phyloP scores from a whole-genome alignment of 1,284 basidiomycete species.

The Malassezia yamatoensis region DNA sequence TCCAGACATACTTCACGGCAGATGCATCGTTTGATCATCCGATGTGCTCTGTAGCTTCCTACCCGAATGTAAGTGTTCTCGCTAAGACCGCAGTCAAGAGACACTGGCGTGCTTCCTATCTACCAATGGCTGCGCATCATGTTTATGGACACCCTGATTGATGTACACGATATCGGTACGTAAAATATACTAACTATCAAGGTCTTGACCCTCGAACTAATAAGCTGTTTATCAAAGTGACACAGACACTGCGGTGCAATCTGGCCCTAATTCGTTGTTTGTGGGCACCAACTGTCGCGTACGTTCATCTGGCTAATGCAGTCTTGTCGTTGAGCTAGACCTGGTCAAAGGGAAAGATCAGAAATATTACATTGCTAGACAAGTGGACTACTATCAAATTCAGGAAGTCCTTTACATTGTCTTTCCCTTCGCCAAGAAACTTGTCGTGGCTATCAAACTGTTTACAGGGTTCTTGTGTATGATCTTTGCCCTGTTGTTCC shows the following conservation, averaged over 20 bases:
- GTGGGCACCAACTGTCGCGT: conserved; percentile 1
- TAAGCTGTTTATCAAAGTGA: conserved; percentile 18
- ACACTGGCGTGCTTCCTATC: conserved; percentile 38
- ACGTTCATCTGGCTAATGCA: not conserved
- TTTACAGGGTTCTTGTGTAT: conserved; percentile 7
- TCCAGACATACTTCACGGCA: conserved; percentile 35
- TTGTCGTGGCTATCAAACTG: conserved; percentile 3
- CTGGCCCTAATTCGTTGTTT: conserved; percentile 2
- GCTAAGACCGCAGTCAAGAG: conserved; percentile 22
- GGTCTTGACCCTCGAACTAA: conserved; percentile 25
- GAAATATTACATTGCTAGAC: conserved; percentile 40
- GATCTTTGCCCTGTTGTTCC: conserved; percentile 9
- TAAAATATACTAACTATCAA: conserved; percentile 6
- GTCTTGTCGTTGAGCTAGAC: conserved; percentile 32
- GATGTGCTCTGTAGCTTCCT: conserved; percentile 33
- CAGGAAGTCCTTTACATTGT: conserved; percentile 5
- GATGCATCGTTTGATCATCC: conserved; percentile 44
- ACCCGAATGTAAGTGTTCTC: conserved; percentile 22
- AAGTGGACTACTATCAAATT: conserved; percentile 34
- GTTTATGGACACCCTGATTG: conserved; percentile 29
- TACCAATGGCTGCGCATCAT: conserved; percentile 43
- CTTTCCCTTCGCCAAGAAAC: not conserved
- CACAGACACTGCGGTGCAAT: conserved; percentile 28
- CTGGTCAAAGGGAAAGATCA: conserved; percentile 36
- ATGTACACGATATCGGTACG: conserved; percentile 34